Conservation (phyloP, 768 basidiomycete species). For the Scleroderma citrinum region DNA sequence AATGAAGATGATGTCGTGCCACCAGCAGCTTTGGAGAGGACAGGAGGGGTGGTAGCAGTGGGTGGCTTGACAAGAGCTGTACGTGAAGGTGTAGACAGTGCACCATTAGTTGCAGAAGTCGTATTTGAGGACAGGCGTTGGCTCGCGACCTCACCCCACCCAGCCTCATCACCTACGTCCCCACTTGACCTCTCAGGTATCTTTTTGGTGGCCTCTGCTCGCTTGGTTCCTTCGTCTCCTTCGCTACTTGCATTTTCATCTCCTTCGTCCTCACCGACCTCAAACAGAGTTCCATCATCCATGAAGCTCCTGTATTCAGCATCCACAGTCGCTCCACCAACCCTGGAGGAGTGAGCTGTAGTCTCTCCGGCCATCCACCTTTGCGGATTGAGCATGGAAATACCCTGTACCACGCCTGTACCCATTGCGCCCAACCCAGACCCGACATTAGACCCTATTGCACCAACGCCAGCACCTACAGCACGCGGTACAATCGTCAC, state of each 20-base stretch:
- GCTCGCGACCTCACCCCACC: conserved; percentile 18
- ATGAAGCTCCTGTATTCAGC: conserved; percentile 18
- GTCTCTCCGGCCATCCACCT: conserved; percentile 53
- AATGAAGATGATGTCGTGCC: not conserved
- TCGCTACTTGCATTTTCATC: conserved; percentile 16
- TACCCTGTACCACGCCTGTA: conserved; percentile 73
- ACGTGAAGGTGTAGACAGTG: not conserved
- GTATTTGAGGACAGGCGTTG: not conserved
- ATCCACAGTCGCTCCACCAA: not conserved
- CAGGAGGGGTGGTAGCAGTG: not conserved
- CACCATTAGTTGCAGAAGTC: not conserved
- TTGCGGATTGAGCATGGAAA: conserved; percentile 86
- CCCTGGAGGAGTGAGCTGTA: not conserved
- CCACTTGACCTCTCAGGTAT: not conserved
- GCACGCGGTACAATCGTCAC: conserved; percentile 94
- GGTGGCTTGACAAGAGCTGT: not conserved
- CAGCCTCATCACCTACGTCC: conserved; percentile 14
- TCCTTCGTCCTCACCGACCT: conserved; percentile 41
- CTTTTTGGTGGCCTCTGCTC: conserved; percentile 14
- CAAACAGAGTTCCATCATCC: conserved; percentile 42
- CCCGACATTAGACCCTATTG: conserved; percentile 48
- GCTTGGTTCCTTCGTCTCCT: conserved; percentile 12
- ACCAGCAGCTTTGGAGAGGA: not conserved
- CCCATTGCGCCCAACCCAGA: conserved; percentile 64
- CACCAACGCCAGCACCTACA: conserved; percentile 63